A percentile compares a stretch with the other conserved stretches of the same genome.
Evolutionary conservation across 768 basidiomycete genomes (phyloP).

Genomic region (Lepiota venenata): DNA sequence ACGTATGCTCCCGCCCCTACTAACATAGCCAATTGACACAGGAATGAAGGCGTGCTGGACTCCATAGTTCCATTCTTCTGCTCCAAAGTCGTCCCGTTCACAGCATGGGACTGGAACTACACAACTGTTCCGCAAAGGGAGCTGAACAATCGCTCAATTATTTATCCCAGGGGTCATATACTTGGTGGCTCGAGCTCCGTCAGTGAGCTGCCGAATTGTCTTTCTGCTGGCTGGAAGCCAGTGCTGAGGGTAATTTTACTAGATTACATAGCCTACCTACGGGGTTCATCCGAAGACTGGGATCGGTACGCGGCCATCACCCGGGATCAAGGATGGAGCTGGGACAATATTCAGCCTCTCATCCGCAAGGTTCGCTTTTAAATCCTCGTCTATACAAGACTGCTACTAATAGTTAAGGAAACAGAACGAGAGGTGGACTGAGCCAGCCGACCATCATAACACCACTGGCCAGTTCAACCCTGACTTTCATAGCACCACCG

Average conservation of each 20-base stretch:
- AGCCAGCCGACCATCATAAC: conserved; percentile 28
- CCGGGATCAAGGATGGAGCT: conserved; percentile 30
- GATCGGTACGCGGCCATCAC: conserved; percentile 26
- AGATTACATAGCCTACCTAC: conserved; percentile 21
- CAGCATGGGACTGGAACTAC: conserved; percentile 31
- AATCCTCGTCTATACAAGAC: too few species aligned
- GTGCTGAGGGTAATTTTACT: background rate
- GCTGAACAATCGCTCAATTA: conserved; percentile 21
- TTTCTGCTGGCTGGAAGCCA: background rate
- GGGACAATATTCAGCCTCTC: conserved; percentile 24
- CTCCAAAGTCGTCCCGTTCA: conserved; percentile 8
- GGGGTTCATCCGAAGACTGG: conserved; percentile 25
- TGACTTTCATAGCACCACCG: conserved; percentile 22
- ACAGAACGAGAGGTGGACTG: conserved; percentile 27
- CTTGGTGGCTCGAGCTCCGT: conserved; percentile 30
- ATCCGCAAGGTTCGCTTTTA: background rate
- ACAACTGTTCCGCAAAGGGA: conserved; percentile 30
- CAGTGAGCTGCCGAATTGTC: conserved; percentile 19
- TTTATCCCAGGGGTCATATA: conserved; percentile 25
- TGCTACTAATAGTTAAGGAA: conserved; percentile 11
- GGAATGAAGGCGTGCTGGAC: conserved; percentile 7
- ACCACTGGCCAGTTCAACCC: conserved; percentile 30
- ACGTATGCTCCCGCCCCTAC: too few species aligned
- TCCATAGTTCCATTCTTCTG: conserved; percentile 12
- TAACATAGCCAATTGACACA: background rate